phyloP scores from a whole-genome alignment of 768 basidiomycete species.

The Termitomyces sp. region DNA sequence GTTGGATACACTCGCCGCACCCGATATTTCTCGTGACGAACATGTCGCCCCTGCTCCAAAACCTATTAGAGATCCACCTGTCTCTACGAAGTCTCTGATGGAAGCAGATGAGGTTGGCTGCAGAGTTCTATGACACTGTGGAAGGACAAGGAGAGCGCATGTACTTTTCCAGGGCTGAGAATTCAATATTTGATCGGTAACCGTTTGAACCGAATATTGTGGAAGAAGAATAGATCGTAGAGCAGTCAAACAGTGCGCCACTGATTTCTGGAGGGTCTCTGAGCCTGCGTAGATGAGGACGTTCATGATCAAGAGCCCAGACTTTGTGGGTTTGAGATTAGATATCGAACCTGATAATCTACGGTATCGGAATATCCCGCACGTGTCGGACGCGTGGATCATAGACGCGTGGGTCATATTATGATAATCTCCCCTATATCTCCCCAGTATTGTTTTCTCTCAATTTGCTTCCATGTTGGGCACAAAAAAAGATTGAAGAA shows the following conservation, averaged over 20 bases:
- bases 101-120: conserved; percentile 35
- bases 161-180: conserved; percentile 73
- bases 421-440: no score
- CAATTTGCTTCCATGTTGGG: no score
- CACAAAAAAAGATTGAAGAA: not conserved
- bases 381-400: no score
- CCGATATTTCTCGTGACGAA: conserved; percentile 24
- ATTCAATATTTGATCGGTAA: conserved; percentile 53
- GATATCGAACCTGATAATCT: not conserved
- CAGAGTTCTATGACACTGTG: conserved; percentile 51
- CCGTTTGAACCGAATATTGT: conserved; percentile 74
- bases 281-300: conserved; percentile 73
- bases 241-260: conserved; percentile 38
- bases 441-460: no score
- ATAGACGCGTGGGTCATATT: no score
- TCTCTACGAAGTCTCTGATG: conserved; percentile 58
- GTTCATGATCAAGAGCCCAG: conserved; percentile 44
- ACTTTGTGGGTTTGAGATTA: not conserved
- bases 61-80: conserved; percentile 70
- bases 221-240: conserved; percentile 62
- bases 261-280: conserved; percentile 47
- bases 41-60: conserved; percentile 57
- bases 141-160: conserved; percentile 79
- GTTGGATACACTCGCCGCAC: conserved; percentile 18
- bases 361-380: not conserved